Conservation (phyloP, 345 rosid species). For the Zanthoxylum bungeanum region DNA sequence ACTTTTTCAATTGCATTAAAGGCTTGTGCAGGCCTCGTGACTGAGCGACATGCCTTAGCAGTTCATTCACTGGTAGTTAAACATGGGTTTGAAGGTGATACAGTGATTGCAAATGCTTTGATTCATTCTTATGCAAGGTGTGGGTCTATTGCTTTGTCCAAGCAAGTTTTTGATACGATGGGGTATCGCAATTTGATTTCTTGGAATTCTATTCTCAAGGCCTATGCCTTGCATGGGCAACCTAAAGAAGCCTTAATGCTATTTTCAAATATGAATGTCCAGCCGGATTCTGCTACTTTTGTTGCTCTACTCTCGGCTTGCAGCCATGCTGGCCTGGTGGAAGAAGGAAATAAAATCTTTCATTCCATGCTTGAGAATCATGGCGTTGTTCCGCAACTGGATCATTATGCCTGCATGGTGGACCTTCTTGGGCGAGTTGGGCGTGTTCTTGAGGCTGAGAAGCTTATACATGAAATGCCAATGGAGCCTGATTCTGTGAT, state of each 20-base stretch:
- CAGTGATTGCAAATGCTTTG: conserved; percentile 62
- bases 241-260: conserved; percentile 61
- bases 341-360: conserved; percentile 62
- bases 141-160: conserved; percentile 59
- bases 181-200: conserved; percentile 51
- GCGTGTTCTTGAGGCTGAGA: conserved; percentile 55
- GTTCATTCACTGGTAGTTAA: conserved; percentile 66
- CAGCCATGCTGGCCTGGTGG: conserved; percentile 80
- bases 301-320: conserved; percentile 82
- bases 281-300: conserved; percentile 73
- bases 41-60: conserved; percentile 48
- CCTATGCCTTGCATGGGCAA: conserved; percentile 74
- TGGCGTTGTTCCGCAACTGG: conserved; percentile 56
- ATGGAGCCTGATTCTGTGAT: conserved; percentile 75
- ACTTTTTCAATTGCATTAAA: conserved; percentile 72
- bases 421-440: conserved; percentile 89
- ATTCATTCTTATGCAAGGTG: conserved; percentile 86
- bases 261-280: conserved; percentile 53
- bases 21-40: conserved; percentile 79
- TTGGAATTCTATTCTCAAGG: conserved; percentile 91
- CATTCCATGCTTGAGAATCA: conserved; percentile 51
- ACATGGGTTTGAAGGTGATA: conserved; percentile 56
- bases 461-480: conserved; percentile 63
- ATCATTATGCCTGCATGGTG: conserved; percentile 83
- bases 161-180: conserved; percentile 67